Conservation (phyloP, 2,329 filamentous ascomycete genomes). For the Capronia americana region DNA sequence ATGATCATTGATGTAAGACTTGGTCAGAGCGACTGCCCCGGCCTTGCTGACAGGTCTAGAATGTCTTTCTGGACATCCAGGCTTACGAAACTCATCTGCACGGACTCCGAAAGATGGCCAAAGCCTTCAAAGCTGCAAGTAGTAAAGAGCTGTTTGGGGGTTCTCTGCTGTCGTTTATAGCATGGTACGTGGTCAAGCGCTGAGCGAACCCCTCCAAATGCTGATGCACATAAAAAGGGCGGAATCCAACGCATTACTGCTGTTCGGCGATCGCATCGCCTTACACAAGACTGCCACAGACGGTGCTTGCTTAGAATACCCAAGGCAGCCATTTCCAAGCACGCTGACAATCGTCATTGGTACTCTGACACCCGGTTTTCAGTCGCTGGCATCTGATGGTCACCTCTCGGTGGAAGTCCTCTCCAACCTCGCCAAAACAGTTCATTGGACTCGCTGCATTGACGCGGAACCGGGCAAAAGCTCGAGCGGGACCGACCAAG, state of each 20-base stretch:
- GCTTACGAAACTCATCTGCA: conserved; percentile 31
- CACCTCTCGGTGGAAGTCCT: conserved; percentile 19
- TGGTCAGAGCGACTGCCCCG: not conserved
- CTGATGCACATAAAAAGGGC: conserved; percentile 22
- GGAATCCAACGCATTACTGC: conserved; percentile 30
- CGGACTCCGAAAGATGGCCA: conserved; percentile 30
- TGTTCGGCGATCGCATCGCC: conserved; percentile 26
- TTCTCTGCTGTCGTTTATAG: conserved; percentile 26
- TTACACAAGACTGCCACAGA: not conserved
- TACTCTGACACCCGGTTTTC: conserved; percentile 26
- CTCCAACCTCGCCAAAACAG: conserved; percentile 20
- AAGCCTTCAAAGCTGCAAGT: conserved; percentile 3
- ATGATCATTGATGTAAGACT: conserved; percentile 36
- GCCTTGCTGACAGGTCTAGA: conserved; percentile 15
- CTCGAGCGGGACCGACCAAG: conserved; percentile 20
- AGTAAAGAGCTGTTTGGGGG: conserved; percentile 13
- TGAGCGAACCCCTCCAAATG: not conserved
- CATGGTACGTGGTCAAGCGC: conserved; percentile 24
- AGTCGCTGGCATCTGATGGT: conserved; percentile 19
- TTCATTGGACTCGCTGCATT: conserved; percentile 28
- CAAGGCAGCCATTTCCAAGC: conserved; percentile 14
- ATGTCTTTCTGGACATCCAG: conserved; percentile 31
- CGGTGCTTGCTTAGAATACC: conserved; percentile 8
- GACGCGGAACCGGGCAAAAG: conserved; percentile 14
- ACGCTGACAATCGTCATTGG: conserved; percentile 13